These are phyloP conservation scores for Populus ilicifolia DNA, from an alignment of 345 rosid genomes.

Conservation along the genomic window DNA sequence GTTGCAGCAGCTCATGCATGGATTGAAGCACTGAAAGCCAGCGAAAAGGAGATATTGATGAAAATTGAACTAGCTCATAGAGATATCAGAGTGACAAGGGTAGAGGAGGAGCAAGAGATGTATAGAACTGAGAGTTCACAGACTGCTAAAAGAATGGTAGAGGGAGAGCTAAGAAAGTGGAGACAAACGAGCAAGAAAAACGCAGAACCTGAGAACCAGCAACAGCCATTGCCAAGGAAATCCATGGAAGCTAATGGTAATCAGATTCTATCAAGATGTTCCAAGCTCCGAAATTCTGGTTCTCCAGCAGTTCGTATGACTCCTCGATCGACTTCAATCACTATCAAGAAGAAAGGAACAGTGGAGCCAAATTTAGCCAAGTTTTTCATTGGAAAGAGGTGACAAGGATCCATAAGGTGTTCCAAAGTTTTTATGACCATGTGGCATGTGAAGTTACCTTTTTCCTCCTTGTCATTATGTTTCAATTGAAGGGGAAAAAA, in stretches of 20 bases:
- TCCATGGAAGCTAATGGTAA: constrained; percentile 32
- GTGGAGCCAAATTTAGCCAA: constrained; percentile 55
- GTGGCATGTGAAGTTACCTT: background rate
- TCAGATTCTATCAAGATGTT: constrained; percentile 34
- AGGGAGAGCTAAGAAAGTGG: constrained; percentile 45
- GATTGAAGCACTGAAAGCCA: constrained; percentile 73
- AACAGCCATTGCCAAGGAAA: constrained; percentile 27
- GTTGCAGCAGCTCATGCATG: constrained; percentile 92
- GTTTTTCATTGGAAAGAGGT: constrained; percentile 42
- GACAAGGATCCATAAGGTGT: constrained; percentile 12
- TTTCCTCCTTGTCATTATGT: background rate
- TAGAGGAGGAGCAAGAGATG: constrained; percentile 52
- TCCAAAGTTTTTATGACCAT: background rate
- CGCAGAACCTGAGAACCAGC: constrained; percentile 23
- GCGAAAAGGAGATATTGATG: constrained; percentile 64
- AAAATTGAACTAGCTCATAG: constrained; percentile 49
- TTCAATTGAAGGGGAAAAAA: background rate
- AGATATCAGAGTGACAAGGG: constrained; percentile 40
- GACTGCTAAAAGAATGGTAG: constrained; percentile 47
- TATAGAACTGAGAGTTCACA: constrained; percentile 43
- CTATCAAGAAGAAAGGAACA: constrained; percentile 53
- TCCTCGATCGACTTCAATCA: constrained; percentile 38
- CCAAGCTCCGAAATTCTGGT: constrained; percentile 37
- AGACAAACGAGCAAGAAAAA: constrained; percentile 23
- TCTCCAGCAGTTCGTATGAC: constrained; percentile 43